A percentile compares a stretch with the other conserved stretches of the same genome.
phyloP scores from a whole-genome alignment of 768 basidiomycete genomes.

The Postia placenta region DNA sequence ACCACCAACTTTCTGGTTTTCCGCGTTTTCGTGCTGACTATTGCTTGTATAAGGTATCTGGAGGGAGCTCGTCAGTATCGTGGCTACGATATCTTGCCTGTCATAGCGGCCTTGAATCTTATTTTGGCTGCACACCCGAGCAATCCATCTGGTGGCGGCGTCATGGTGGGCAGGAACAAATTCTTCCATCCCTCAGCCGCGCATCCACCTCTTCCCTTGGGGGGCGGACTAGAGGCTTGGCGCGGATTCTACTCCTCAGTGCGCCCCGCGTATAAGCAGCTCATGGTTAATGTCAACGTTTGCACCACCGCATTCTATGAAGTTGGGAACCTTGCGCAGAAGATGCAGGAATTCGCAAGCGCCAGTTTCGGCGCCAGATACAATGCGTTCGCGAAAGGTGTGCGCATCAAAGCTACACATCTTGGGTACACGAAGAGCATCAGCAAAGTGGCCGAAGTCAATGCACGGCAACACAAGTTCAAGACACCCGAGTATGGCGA shows the following conservation, averaged over 20 bases:
- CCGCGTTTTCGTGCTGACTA: neutral
- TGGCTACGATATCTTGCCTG: constrained; percentile 39
- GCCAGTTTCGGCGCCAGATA: constrained; percentile 55
- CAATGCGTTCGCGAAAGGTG: constrained; percentile 56
- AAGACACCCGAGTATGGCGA: constrained; percentile 30
- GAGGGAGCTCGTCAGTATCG: constrained; percentile 36
- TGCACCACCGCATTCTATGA: constrained; percentile 45
- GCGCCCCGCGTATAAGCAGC: constrained; percentile 33
- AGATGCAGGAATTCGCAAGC: constrained; percentile 35
- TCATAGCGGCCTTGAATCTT: constrained; percentile 45
- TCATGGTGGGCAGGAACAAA: constrained; percentile 46
- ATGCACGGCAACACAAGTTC: constrained; percentile 35
- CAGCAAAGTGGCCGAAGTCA: constrained; percentile 41
- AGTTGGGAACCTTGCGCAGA: constrained; percentile 36
- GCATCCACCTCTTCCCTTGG: constrained; percentile 25
- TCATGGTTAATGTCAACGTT: constrained; percentile 51
- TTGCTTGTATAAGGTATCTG: constrained; percentile 31
- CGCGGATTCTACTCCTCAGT: constrained; percentile 43
- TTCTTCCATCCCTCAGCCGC: constrained; percentile 41
- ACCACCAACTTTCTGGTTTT: neutral
- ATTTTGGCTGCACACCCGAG: constrained; percentile 39
- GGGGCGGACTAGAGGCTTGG: constrained; percentile 54
- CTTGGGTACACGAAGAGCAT: constrained; percentile 73
- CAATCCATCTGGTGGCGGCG: constrained; percentile 34
- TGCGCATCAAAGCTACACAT: constrained; percentile 62